phyloP scores from a whole-genome alignment of 768 basidiomycete genomes.

The Hygrophorus pudorinus region DNA sequence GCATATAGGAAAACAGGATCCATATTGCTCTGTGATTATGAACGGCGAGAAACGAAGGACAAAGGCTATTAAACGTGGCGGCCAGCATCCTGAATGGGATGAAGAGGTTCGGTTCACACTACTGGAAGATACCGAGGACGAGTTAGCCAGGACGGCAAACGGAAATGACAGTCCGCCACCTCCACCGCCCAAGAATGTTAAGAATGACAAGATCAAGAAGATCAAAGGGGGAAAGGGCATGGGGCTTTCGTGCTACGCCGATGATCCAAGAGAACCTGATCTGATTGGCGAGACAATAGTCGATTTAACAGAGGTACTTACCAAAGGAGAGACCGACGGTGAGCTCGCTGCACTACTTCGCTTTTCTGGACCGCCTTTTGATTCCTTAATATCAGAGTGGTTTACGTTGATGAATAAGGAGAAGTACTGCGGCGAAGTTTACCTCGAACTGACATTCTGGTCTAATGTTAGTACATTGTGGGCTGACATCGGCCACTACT shows the following conservation, averaged over 20 bases:
- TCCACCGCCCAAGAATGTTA: conserved; percentile 54
- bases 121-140: conserved; percentile 60
- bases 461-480: conserved; percentile 59
- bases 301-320: conserved; percentile 81
- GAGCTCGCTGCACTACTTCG: conserved; percentile 17
- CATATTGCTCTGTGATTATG: conserved; percentile 75
- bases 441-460: conserved; percentile 95
- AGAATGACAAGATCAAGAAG: conserved; percentile 29
- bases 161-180: conserved; percentile 49
- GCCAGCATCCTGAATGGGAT: conserved; percentile 99
- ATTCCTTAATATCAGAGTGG: conserved; percentile 58
- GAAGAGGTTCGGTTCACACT: conserved; percentile 93
- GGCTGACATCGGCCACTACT: background rate
- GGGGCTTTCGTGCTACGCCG: conserved; percentile 84
- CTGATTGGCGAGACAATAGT: conserved; percentile 88
- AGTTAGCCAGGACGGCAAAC: conserved; percentile 31
- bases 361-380: conserved; percentile 2
- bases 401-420: conserved; percentile 84
- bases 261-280: conserved; percentile 91
- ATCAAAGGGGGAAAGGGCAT: conserved; percentile 70
- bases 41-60: conserved; percentile 82
- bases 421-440: conserved; percentile 92
- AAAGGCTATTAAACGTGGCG: conserved; percentile 91
- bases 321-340: conserved; percentile 97
- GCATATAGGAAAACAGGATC: conserved; percentile 95